Percentiles rank a stretch among this genome's conserved stretches.
These are phyloP conservation scores for Linderina pennispora DNA, from an alignment of 192 early-diverging fungal species.

Conservation along the genomic window DNA sequence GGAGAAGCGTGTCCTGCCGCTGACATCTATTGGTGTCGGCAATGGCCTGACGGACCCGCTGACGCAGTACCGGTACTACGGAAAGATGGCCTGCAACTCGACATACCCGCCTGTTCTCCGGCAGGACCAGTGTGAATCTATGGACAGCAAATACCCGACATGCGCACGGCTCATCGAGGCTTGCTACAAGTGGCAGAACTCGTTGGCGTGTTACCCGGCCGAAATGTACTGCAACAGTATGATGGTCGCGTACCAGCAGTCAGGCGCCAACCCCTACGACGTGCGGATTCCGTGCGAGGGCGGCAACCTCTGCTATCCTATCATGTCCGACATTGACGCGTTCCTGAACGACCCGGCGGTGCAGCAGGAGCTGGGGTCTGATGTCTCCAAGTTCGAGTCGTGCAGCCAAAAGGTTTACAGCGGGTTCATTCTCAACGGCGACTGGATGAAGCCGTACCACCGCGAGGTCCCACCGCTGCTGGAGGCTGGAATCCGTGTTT, in stretches of 20 bases:
- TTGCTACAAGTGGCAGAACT: conserved; percentile 79
- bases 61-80: conserved; percentile 85
- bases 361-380: conserved; percentile 69
- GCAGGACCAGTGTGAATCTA: conserved; percentile 65
- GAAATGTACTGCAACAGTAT: conserved; percentile 82
- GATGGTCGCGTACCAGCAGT: conserved; percentile 71
- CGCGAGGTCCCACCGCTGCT: conserved; percentile 63
- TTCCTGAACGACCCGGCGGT: conserved; percentile 79
- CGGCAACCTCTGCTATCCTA: conserved; percentile 82
- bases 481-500: conserved; percentile 69
- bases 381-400: conserved; percentile 59
- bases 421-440: conserved; percentile 75
- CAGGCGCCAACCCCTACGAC: conserved; percentile 91
- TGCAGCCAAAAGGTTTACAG: conserved; percentile 84
- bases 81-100: conserved; percentile 66
- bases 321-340: conserved; percentile 69
- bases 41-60: conserved; percentile 89
- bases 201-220: conserved; percentile 78
- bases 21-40: conserved; percentile 77
- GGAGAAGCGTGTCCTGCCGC: conserved; percentile 56
- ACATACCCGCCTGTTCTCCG: conserved; percentile 72
- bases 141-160: conserved; percentile 65
- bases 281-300: conserved; percentile 80
- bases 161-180: conserved; percentile 69
- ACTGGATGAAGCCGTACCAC: conserved; percentile 85